phyloP scores from a whole-genome alignment of 1,284 basidiomycete species.

The Singerocomus rubriflavus region DNA sequence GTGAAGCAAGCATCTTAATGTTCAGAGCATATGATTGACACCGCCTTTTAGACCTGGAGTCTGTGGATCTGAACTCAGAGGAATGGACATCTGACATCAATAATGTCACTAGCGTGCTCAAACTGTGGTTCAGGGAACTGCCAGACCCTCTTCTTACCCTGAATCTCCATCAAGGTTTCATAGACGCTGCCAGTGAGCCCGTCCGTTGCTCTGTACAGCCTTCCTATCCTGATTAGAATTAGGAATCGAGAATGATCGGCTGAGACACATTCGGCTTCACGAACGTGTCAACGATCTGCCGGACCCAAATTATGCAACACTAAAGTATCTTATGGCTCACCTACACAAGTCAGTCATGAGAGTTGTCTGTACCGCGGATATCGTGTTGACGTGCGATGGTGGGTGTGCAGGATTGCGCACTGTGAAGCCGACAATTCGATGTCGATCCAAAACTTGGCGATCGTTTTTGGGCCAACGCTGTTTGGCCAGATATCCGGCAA shows the following conservation, averaged over 20 bases:
- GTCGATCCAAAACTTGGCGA: constrained; percentile 91
- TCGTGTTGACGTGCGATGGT: constrained; percentile 3
- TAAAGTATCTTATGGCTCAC: constrained; percentile 96
- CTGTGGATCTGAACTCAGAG: constrained; percentile 80
- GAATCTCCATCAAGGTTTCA: constrained; percentile 84
- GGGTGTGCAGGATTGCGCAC: constrained; percentile 60
- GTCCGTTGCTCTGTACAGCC: constrained; percentile 4
- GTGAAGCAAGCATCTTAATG: constrained; percentile 37
- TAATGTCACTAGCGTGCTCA: constrained; percentile 90
- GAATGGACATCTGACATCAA: constrained; percentile 96
- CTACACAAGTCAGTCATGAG: constrained; percentile 66
- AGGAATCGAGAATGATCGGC: constrained; percentile 92
- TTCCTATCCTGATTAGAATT: constrained; percentile 10
- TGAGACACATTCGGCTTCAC: constrained; percentile 93
- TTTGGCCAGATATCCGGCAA: constrained; percentile 54
- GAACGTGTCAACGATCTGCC: constrained; percentile 97
- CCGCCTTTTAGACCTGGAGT: constrained; percentile 68
- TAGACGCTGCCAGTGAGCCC: constrained; percentile 89
- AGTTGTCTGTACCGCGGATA: not conserved
- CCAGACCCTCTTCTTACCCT: constrained; percentile 92
- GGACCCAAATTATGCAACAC: constrained; percentile 96
- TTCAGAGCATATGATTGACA: constrained; percentile 5
- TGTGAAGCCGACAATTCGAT: constrained; percentile 85
- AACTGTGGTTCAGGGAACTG: constrained; percentile 95
- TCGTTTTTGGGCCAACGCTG: constrained; percentile 96